Conservation (phyloP, 75 land plant species). For the Sequoiadendron giganteum region DNA sequence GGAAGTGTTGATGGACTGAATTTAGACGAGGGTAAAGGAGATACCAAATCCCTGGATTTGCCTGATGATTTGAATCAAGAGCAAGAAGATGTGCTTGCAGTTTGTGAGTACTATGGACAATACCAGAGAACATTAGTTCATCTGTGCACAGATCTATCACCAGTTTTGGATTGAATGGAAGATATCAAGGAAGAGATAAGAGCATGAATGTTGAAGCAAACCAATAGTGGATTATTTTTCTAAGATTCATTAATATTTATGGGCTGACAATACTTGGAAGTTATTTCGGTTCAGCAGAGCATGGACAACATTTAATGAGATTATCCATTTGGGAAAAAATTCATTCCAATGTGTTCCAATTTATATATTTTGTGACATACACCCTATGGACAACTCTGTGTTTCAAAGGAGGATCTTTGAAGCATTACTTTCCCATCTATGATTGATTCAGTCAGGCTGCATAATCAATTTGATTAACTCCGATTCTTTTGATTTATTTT, state of each 20-base stretch:
- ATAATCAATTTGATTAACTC: neutral
- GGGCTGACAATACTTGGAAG: neutral
- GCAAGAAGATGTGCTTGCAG: conserved; percentile 74
- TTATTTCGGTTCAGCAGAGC: neutral
- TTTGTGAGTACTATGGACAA: conserved; percentile 89
- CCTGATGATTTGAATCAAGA: conserved; percentile 63
- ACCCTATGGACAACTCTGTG: neutral
- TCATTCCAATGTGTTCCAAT: neutral
- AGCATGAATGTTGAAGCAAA: neutral
- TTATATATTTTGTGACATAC: neutral
- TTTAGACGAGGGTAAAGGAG: conserved; percentile 9
- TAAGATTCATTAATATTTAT: neutral
- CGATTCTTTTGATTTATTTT: neutral
- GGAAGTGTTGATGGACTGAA: conserved; percentile 19
- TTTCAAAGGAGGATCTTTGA: neutral
- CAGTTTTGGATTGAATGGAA: conserved; percentile 47
- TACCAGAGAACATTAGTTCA: conserved; percentile 89
- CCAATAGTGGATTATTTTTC: neutral
- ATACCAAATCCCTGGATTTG: conserved; percentile 28
- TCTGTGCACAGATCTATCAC: conserved; percentile 77
- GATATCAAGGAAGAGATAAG: neutral
- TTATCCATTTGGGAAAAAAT: neutral
- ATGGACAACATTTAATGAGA: neutral
- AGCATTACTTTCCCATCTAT: neutral
- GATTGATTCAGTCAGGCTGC: neutral